These are phyloP conservation scores for Monsonia emarginata DNA, from an alignment of 441 rosid genomes.

Conservation along the genomic window DNA sequence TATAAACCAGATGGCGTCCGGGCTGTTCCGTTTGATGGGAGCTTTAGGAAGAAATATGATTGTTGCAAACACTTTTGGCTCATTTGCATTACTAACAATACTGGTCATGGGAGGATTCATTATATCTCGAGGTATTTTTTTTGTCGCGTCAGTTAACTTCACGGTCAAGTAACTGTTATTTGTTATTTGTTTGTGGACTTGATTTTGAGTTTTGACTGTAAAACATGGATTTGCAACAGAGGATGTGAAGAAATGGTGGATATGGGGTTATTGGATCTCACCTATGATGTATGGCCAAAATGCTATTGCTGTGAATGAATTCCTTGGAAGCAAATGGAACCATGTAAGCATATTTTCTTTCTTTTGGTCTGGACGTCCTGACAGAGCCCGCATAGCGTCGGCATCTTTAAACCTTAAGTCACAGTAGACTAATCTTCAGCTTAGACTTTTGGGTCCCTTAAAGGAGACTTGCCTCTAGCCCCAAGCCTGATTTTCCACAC, in stretches of 20 bases:
- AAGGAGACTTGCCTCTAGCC: no score
- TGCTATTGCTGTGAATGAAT: conserved; percentile 44
- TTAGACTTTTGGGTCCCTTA: no score
- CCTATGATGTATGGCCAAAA: conserved; percentile 4
- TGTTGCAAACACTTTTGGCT: conserved; percentile 61
- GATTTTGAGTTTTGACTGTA: neutral
- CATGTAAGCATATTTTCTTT: conserved; percentile 48
- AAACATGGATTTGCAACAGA: neutral
- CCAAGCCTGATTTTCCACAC: no score
- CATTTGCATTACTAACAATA: conserved; percentile 39
- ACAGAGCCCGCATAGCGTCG: no score
- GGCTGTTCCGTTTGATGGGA: conserved; percentile 49
- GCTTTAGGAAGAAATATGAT: conserved; percentile 54
- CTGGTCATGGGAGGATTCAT: conserved; percentile 60
- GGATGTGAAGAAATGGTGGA: conserved; percentile 3
- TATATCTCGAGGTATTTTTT: conserved; percentile 46
- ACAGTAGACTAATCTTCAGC: no score
- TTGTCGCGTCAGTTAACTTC: no score
- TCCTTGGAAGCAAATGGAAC: conserved; percentile 63
- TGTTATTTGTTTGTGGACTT: no score
- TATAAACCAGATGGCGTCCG: conserved; percentile 62
- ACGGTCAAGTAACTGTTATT: no score
- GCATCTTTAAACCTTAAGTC: no score
- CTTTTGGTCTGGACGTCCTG: no score
- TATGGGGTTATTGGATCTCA: conserved; percentile 3